Evolutionary conservation across 805 yeast genomes (phyloP), one percentile per base, ranked within the genome.

Genomic region (Blastobotrys americana): DNA sequence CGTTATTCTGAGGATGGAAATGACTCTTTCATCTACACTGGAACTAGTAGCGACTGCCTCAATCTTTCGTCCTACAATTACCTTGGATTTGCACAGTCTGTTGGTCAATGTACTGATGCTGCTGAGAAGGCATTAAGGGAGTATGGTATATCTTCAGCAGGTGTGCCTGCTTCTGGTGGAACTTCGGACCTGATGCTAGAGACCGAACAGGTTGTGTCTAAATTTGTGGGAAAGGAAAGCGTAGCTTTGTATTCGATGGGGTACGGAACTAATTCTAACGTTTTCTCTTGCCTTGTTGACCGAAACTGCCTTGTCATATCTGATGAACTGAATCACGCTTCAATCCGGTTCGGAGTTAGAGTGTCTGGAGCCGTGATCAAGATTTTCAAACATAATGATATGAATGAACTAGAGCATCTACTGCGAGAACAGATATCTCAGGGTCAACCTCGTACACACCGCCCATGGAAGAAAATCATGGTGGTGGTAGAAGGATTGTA

Each of bases 31-130:
- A 72, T 78, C 27, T 85, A 83, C 59, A 77, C 86, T 33, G 96
- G 97, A 8, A 72, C 80, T 10, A 74, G 84, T 2, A 75, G 77
- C 5, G 82, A 82, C 53, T 86, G 95, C 61, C 71, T 93, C 52
- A 93, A 93, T 61, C 72, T 93, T 45, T 80, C 95, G 2, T 82
- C 95, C 2, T 93, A 93, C 67, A 93, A 93, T 65, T 93, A 93
- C 64, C 73, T 93, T 48, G 99, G 99, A 1, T 93, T 93, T 67
- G 98, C 96, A 18, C 97, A 93, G 67, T 82, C 95, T 43, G 82
- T 79, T 52, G 99, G 99, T 48, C 73, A 71, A 44, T 93, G 99
- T 66, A 87, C 97, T 2, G 88, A 82, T 48, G 73, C 73, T 42
- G 83, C 96, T 5, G 69, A 84, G 51, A 68, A 74, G 34, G 62